Base-by-base conservation (phyloP, 176 grass and related monocot genomes). In the Carex kokanica region DNA sequence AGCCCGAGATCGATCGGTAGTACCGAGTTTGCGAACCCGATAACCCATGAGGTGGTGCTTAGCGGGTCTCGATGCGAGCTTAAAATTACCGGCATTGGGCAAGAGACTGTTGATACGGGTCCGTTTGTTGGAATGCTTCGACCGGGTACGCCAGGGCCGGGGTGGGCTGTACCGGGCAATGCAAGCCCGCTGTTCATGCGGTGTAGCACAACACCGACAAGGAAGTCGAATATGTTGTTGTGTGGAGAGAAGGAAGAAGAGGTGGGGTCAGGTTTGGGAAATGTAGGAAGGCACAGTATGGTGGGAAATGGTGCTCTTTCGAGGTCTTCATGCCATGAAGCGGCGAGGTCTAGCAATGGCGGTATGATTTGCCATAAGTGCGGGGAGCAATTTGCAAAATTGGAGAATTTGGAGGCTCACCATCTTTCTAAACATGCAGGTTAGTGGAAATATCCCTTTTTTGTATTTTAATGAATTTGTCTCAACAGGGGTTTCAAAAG, bases 341-440 rank as follows among this genome's bases (percentile, higher is more conserved):
- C 56, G 17, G 74, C 78, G 36, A 84, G 58, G 57, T 27, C 80
- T 21, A 82, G 80, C 62, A 82, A 82, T 79, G 71, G 59, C 0
- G 53, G 47, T 27, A 13, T 87, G 71, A 64, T 36, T 13, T 92
- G 93, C 74, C 80, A 83, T 49, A 85, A 77, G 63, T 96, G 93
- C 49, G 90, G 77, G 20, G 85, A 82, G 62, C 72, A 80, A 78
- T 89, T 91, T 83, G 62, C 41, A 61, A 91, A 69, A 78, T 55
- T 51, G 79, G 85, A 83, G 27, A 74, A 54, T 17, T 80, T 96
- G 34, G 90, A 96, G 51, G 82, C 85, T 55, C 93, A 96, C 51
- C 93, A 93, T 85, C 85, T 91, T 64, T 83, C 85, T 67, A 89
- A 62, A 47, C 93, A 96, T 81, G 88, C 93, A 23, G 88, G 92